These are phyloP conservation scores for Diaporthe batatas DNA, from an alignment of 2,329 filamentous ascomycete genomes.

Conservation along the genomic window DNA sequence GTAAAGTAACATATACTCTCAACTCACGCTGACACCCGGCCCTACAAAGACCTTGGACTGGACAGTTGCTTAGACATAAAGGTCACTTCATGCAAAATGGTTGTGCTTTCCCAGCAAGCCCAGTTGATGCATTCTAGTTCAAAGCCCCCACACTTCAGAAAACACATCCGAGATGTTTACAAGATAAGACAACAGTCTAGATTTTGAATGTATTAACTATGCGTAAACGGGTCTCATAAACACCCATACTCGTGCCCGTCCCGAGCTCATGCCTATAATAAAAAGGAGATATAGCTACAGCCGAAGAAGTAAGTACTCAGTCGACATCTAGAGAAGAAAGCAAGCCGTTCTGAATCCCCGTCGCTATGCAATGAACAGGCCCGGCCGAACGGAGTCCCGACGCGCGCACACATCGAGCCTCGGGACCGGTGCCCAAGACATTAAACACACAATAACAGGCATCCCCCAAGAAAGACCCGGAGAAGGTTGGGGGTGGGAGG, in stretches of 20 bases:
- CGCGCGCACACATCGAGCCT: not conserved
- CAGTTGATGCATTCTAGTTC: too few species aligned
- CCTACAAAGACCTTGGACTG: too few species aligned
- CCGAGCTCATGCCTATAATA: conserved; percentile 13
- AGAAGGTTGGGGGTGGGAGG: not conserved
- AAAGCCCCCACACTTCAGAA: too few species aligned
- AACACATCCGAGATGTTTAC: too few species aligned
- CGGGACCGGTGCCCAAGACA: conserved; percentile 11
- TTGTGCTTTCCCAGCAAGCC: too few species aligned
- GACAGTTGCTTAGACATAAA: too few species aligned
- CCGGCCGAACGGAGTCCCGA: not conserved
- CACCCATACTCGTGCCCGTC: conserved; percentile 5
- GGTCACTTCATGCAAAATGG: too few species aligned
- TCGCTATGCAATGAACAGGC: conserved; percentile 37
- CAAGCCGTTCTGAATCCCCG: conserved; percentile 19
- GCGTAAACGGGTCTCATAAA: not conserved
- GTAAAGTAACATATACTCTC: too few species aligned
- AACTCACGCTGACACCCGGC: too few species aligned
- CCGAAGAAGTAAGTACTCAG: not conserved
- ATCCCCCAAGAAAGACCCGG: not conserved
- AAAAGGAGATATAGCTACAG: conserved; percentile 22
- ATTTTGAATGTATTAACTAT: conserved; percentile 24
- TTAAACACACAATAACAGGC: conserved; percentile 27
- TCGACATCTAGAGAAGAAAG: conserved; percentile 21
- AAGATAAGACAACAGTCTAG: conserved; percentile 14